Conservation (phyloP, 257 asterid species). For the Solanum raphanifolium region DNA sequence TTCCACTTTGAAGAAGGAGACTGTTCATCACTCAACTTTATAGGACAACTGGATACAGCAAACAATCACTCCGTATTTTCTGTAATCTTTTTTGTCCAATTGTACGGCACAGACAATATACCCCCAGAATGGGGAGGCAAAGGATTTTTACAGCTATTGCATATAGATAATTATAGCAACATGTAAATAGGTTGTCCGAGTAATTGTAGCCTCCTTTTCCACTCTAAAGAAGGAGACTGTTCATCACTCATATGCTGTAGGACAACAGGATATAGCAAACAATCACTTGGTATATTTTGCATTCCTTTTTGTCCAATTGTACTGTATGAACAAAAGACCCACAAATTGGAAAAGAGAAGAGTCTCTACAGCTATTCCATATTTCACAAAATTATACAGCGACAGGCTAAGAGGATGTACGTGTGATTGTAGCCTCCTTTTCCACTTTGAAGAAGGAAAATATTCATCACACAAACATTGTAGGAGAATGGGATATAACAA, state of each 20-base stretch:
- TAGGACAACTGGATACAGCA: slow-evolving; percentile 16
- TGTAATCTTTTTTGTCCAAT: slow-evolving; percentile 13
- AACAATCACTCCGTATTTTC: slow-evolving; percentile 11
- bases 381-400: neutral
- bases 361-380: neutral
- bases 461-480: neutral
- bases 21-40: slow-evolving; percentile 23
- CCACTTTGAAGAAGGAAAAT: neutral
- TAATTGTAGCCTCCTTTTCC: slow-evolving; percentile 23
- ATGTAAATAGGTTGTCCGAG: neutral
- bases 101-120: neutral
- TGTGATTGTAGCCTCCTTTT: neutral
- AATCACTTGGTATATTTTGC: slow-evolving; percentile 4
- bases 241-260: slow-evolving; percentile 18
- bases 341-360: neutral
- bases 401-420: neutral
- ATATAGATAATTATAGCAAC: neutral
- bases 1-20: slow-evolving; percentile 19
- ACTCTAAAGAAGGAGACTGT: slow-evolving; percentile 21
- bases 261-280: slow-evolving; percentile 17
- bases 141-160: neutral
- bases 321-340: neutral
- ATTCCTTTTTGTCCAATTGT: slow-evolving; percentile 10
- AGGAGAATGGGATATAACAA: neutral
- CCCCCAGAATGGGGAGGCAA: neutral